Percentiles rank a stretch among this genome's conserved stretches.
Conservation (phyloP, 352 stramenopile genomes). For the Pythium rishiriense region DNA sequence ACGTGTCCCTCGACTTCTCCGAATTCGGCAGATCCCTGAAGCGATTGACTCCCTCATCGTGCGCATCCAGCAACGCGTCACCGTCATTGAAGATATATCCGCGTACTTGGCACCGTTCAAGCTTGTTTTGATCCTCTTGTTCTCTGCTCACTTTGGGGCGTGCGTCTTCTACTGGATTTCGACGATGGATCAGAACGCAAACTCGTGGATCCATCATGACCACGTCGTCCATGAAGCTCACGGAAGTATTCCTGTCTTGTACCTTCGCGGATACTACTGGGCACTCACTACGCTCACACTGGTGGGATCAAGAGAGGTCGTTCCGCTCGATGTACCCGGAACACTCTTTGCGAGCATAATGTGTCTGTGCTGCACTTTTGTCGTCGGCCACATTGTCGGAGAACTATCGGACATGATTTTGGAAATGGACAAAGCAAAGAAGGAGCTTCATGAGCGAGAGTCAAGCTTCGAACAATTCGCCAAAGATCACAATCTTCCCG, state of each 20-base stretch:
- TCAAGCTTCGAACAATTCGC: conserved; percentile 71
- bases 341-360: conserved; percentile 69
- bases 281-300: conserved; percentile 71
- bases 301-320: conserved; percentile 70
- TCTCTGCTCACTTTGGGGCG: conserved; percentile 60
- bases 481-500: conserved; percentile 58
- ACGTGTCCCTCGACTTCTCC: conserved; percentile 57
- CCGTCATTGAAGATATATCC: conserved; percentile 52
- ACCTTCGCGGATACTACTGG: conserved; percentile 79
- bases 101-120: conserved; percentile 68
- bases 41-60: conserved; percentile 67
- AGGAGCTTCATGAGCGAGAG: conserved; percentile 69
- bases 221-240: conserved; percentile 71
- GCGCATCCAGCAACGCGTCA: conserved; percentile 65
- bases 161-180: conserved; percentile 79
- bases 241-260: conserved; percentile 45
- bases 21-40: conserved; percentile 36
- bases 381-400: conserved; percentile 76
- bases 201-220: conserved; percentile 72
- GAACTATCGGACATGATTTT: conserved; percentile 79
- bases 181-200: conserved; percentile 53
- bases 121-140: conserved; percentile 58
- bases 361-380: conserved; percentile 74
- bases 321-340: conserved; percentile 51
- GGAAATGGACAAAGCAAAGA: conserved; percentile 72